Percentiles rank a stretch among this genome's conserved stretches.
phyloP scores from a whole-genome alignment of 2,329 filamentous ascomycete species.

The Lachnellula willkommii region DNA sequence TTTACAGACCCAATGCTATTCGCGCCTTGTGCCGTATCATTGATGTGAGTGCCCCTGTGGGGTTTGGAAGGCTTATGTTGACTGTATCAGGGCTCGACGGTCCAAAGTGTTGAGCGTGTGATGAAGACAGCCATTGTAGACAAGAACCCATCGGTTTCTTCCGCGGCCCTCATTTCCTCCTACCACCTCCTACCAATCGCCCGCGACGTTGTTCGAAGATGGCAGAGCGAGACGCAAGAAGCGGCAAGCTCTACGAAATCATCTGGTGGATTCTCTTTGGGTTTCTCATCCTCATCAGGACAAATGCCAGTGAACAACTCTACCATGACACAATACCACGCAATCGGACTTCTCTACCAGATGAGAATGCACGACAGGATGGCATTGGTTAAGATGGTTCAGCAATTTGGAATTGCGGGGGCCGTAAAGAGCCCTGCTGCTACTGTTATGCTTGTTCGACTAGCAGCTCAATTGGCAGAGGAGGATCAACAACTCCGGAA shows the following conservation, averaged over 20 bases:
- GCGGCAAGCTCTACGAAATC: constrained; percentile 87
- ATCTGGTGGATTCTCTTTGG: constrained; percentile 81
- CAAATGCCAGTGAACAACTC: constrained; percentile 82
- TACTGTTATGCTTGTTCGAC: constrained; percentile 82
- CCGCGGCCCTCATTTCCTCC: constrained; percentile 89
- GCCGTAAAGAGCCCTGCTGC: constrained; percentile 94
- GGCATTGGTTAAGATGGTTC: constrained; percentile 99
- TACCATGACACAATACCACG: constrained; percentile 97
- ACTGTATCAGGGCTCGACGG: constrained; percentile 69
- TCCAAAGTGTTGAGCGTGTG: constrained; percentile 94
- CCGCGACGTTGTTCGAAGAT: constrained; percentile 89
- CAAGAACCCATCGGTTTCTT: constrained; percentile 96
- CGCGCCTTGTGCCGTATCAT: constrained; percentile 94
- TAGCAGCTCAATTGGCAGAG: constrained; percentile 89
- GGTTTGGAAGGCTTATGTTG: constrained; percentile 21
- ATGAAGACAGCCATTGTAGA: constrained; percentile 99
- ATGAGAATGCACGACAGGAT: constrained; percentile 97
- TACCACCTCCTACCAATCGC: constrained; percentile 97
- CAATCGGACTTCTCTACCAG: constrained; percentile 93
- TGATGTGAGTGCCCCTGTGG: constrained; percentile 56
- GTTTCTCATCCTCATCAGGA: constrained; percentile 75
- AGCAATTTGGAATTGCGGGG: constrained; percentile 88
- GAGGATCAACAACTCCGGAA: constrained; percentile 84
- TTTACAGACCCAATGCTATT: constrained; percentile 94
- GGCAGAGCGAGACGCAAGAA: constrained; percentile 98